Evolutionary conservation across 2,329 filamentous ascomycete genomes (phyloP), one percentile per base, ranked within the genome.

Genomic region (Proliferodiscus dingleyae): DNA sequence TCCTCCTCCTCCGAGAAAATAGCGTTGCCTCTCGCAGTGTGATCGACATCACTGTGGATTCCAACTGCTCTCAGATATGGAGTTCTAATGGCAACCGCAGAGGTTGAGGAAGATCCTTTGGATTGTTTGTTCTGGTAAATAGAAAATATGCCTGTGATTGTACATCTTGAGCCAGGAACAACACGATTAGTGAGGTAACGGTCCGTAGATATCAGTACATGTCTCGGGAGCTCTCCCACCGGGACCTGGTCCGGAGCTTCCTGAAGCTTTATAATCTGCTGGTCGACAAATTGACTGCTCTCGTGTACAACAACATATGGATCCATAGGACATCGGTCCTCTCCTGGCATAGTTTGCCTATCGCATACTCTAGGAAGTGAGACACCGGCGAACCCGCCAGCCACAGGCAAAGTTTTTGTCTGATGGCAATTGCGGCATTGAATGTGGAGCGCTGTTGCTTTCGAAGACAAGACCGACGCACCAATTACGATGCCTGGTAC

Each of bases 401-500:
- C 74, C 13, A 98, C 80, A 1, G 80, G 75, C 13, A 97, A 69
- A 19, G 78, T 76, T 53, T 87, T 76, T 24, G 78, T 75, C 56
- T 89, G 78, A 48, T 83, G 78, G 68, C 93, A 98, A 61, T 83
- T 89, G 53, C 89, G 81, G 71, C 93, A 98, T 67, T 94, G 83
- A 41, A 98, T 85, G 50, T 87, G 79, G 19, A 98, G 75, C 21
- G 83, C 75, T 5, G 89, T 96, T 4, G 93, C 89, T 72, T 98
- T 97, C 10, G 91, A 97, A 2, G 90, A 95, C 66, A 97, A 85
- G 15, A 95, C 95, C 1, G 91, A 96, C 37, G 93, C 93, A 37
- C 93, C 91, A 55, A 98, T 98, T 49, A 98, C 89, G 54, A 98
- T 98, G 41, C 93, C 94, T 1, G 93, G 93, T 46, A 98, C 95